A percentile compares a stretch with the other conserved stretches of the same genome.
Conservation (phyloP, 495 filamentous ascomycete genomes). For the Aspergillus kassunensis region DNA sequence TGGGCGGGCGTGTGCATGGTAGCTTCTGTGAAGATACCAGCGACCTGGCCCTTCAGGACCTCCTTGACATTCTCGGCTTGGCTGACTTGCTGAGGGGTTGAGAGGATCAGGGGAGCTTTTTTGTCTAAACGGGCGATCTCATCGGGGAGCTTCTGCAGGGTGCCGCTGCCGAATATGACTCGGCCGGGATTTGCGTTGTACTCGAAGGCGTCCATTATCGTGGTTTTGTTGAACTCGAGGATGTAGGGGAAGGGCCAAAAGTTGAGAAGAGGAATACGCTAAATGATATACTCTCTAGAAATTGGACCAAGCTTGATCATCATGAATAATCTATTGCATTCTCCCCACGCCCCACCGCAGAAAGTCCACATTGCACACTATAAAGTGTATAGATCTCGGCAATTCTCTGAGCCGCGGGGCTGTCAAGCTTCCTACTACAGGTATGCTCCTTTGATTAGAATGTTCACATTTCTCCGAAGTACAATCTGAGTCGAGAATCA, state of each 20-base stretch:
- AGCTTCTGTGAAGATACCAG: constrained; percentile 58
- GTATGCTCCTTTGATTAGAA: no score
- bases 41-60: constrained; percentile 48
- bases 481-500: no score
- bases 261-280: not conserved
- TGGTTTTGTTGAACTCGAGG: no score
- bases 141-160: constrained; percentile 55
- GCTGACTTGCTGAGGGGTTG: constrained; percentile 51
- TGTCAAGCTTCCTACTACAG: no score
- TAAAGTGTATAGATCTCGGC: constrained; percentile 12
- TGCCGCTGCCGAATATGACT: constrained; percentile 61
- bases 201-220: constrained; percentile 55
- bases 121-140: constrained; percentile 54
- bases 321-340: constrained; percentile 23
- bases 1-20: constrained; percentile 67
- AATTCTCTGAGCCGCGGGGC: constrained; percentile 18
- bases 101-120: constrained; percentile 55
- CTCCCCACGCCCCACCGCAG: constrained; percentile 32
- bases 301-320: constrained; percentile 18
- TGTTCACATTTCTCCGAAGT: no score
- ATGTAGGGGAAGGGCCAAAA: not conserved
- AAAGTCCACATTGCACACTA: constrained; percentile 5
- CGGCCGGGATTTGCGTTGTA: constrained; percentile 57
- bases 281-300: constrained; percentile 6
- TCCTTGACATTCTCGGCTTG: constrained; percentile 48